Evolutionary conservation across 2,329 filamentous ascomycete species (phyloP).

Genomic region (Fusarium palustre): DNA sequence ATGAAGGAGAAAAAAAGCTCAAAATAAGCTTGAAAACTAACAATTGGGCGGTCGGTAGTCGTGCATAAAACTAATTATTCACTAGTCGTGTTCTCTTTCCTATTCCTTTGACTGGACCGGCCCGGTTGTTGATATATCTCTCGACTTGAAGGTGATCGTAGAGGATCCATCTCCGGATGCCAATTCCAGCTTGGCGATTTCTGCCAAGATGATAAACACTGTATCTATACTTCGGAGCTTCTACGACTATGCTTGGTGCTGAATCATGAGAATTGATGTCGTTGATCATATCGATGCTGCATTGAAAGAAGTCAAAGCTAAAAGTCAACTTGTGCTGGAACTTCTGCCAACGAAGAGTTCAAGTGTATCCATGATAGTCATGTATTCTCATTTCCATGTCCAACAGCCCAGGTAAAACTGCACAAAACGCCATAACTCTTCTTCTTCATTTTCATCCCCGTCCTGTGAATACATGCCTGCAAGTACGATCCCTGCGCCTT

Average conservation of each 20-base stretch:
- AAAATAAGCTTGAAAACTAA: constrained; percentile 34
- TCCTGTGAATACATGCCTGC: neutral
- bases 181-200: constrained; percentile 28
- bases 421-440: neutral
- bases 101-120: constrained; percentile 35
- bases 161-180: constrained; percentile 30
- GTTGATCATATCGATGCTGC: neutral
- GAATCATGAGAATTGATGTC: constrained; percentile 5
- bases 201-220: constrained; percentile 26
- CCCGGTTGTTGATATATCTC: constrained; percentile 29
- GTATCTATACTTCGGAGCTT: neutral
- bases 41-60: constrained; percentile 12
- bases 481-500: neutral
- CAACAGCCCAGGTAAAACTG: neutral
- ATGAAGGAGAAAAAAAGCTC: constrained; percentile 2
- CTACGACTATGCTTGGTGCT: neutral
- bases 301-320: neutral
- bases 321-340: neutral
- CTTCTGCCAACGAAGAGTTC: neutral
- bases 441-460: neutral
- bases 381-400: neutral
- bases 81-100: constrained; percentile 15
- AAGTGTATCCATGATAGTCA: neutral
- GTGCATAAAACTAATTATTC: constrained; percentile 1
- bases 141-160: constrained; percentile 5